phyloP scores from a whole-genome alignment of 2,329 filamentous ascomycete genomes.

The Botryotinia calthae region DNA sequence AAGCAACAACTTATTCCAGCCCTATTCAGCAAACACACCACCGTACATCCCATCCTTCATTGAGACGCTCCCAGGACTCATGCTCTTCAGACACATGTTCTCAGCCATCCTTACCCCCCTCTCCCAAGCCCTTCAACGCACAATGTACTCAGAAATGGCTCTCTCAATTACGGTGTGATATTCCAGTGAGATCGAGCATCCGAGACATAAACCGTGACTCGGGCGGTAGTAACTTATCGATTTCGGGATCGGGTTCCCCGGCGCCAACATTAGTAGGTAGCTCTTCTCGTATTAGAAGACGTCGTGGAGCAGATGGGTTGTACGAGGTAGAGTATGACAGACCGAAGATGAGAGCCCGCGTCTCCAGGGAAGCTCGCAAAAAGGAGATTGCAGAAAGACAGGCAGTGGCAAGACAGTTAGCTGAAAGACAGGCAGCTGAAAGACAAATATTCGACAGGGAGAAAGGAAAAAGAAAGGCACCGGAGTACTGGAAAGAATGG shows the following conservation, averaged over 20 bases:
- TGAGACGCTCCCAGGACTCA: not conserved
- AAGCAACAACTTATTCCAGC: too few species aligned
- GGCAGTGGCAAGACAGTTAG: not conserved
- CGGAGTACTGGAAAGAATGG: not conserved
- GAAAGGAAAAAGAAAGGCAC: rapidly evolving
- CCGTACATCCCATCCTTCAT: rapidly evolving
- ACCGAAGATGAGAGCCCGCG: not conserved
- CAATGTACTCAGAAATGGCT: too few species aligned
- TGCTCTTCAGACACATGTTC: not conserved
- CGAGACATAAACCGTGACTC: not conserved
- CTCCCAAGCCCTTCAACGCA: rapidly evolving
- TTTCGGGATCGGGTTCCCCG: too few species aligned
- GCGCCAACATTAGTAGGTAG: too few species aligned
- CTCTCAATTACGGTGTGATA: not conserved
- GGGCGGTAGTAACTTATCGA: not conserved
- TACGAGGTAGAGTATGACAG: not conserved
- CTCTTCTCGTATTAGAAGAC: not conserved
- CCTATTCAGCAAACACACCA: too few species aligned
- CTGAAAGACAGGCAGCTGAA: not conserved
- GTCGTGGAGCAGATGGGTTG: not conserved
- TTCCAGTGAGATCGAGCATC: too few species aligned
- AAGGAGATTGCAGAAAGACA: not conserved
- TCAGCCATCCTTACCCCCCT: not conserved
- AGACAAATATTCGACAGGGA: not conserved
- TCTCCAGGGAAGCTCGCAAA: not conserved